A percentile compares a stretch with the other conserved stretches of the same genome.
Conservation (phyloP, 1,284 basidiomycete genomes). For the Rhizopogon parksii region DNA sequence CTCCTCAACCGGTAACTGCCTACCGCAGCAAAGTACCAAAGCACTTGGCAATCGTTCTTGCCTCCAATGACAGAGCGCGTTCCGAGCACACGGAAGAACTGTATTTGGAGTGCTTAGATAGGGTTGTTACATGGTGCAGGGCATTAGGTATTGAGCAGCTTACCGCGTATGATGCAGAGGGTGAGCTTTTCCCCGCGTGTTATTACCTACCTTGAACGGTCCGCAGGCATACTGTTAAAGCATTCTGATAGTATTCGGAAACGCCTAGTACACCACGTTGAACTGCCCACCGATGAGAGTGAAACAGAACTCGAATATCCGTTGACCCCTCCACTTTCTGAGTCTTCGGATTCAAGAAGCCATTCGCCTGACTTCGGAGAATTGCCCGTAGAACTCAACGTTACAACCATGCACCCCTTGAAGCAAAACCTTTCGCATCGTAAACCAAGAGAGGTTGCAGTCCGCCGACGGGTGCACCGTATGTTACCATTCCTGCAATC, state of each 20-base stretch:
- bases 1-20: conserved; percentile 42
- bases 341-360: conserved; percentile 55
- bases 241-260: conserved; percentile 36
- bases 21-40: conserved; percentile 49
- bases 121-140: conserved; percentile 53
- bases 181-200: conserved; percentile 33
- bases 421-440: conserved; percentile 3
- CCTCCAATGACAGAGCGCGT: conserved; percentile 31
- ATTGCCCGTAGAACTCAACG: conserved; percentile 26
- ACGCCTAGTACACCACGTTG: conserved; percentile 26
- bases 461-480: conserved; percentile 21
- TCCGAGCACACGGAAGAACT: conserved; percentile 33
- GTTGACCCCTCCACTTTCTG: conserved; percentile 65
- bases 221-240: conserved; percentile 41
- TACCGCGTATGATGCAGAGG: conserved; percentile 64
- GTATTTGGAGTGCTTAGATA: conserved; percentile 47
- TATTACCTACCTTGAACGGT: conserved; percentile 7
- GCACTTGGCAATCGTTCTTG: conserved; percentile 60
- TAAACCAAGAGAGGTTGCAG: conserved; percentile 22
- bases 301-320: conserved; percentile 58
- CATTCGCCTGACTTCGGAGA: conserved; percentile 41
- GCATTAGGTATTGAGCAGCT: conserved; percentile 49
- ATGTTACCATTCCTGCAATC: conserved; percentile 5
- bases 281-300: conserved; percentile 34
- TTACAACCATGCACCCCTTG: conserved; percentile 32